phyloP scores from a whole-genome alignment of 2,329 filamentous ascomycete genomes.

The Diplodia sapinea region DNA sequence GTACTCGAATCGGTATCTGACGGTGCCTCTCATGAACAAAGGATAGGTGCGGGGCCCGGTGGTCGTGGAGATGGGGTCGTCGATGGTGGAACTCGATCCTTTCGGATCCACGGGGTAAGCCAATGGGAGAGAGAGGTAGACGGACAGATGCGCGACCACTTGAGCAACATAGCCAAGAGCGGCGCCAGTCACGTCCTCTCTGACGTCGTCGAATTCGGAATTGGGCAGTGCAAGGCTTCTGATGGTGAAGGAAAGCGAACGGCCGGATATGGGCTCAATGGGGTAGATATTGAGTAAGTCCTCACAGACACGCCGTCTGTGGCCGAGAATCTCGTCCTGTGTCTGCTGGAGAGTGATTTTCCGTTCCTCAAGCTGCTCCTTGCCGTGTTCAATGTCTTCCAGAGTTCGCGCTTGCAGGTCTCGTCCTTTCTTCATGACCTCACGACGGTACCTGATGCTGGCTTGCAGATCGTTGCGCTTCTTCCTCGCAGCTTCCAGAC shows the following conservation, averaged over 20 bases:
- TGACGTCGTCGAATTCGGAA: conserved; percentile 71
- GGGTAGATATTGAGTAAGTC: conserved; percentile 80
- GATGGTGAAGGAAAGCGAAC: conserved; percentile 82
- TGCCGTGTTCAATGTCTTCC: conserved; percentile 64
- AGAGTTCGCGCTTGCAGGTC: conserved; percentile 64
- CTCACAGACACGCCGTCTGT: conserved; percentile 85
- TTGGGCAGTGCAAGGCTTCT: conserved; percentile 80
- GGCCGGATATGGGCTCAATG: conserved; percentile 69
- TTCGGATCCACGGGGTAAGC: conserved; percentile 78
- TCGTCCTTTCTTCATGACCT: conserved; percentile 70
- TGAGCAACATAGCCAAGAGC: conserved; percentile 82
- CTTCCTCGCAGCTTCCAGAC: conserved; percentile 66
- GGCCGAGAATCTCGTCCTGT: conserved; percentile 74
- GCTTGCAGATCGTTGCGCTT: conserved; percentile 70
- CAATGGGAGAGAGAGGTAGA: conserved; percentile 78
- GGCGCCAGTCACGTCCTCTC: conserved; percentile 77
- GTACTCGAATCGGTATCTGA: conserved; percentile 93
- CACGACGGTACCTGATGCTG: conserved; percentile 69
- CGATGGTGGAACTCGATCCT: conserved; percentile 75
- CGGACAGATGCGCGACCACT: conserved; percentile 75
- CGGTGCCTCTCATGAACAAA: conserved; percentile 71
- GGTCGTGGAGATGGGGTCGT: conserved; percentile 69
- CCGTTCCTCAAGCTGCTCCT: conserved; percentile 55
- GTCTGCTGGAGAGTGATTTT: conserved; percentile 62
- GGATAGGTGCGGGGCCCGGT: conserved; percentile 67